Evolutionary conservation across 441 rosid species (phyloP).

Genomic region (Adansonia rubrostipa): DNA sequence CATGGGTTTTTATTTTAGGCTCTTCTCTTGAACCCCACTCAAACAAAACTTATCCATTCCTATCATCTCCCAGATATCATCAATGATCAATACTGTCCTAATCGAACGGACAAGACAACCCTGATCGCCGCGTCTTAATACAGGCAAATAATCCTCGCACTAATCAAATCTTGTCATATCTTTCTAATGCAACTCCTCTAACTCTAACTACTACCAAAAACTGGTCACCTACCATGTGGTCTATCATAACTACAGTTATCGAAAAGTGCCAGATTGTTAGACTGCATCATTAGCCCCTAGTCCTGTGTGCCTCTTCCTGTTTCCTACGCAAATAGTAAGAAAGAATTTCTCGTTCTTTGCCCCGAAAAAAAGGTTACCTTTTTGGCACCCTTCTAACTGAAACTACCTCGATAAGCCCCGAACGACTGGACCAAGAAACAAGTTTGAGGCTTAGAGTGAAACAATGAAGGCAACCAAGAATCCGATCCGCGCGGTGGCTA

Average conservation of each 20-base stretch:
- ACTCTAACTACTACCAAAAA: background rate
- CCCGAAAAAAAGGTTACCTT: background rate
- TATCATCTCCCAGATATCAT: background rate
- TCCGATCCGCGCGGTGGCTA: conserved; percentile 56
- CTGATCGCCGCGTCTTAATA: background rate
- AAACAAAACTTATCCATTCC: no score
- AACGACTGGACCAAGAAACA: background rate
- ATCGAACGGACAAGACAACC: background rate
- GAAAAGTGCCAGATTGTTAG: background rate
- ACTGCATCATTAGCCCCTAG: background rate
- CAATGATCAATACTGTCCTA: background rate
- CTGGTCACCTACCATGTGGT: background rate
- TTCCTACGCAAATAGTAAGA: background rate
- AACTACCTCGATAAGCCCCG: background rate
- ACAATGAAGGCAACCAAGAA: conserved; percentile 52
- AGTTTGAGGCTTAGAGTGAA: background rate
- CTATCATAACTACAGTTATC: background rate
- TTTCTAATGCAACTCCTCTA: background rate
- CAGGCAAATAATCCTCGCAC: background rate
- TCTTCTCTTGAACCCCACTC: no score
- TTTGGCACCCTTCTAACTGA: background rate
- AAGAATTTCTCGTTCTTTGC: no score
- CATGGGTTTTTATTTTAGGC: no score
- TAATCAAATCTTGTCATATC: background rate
- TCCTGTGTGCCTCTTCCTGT: no score